These are phyloP conservation scores for Plasmopara muralis DNA, from an alignment of 352 stramenopile genomes.

Conservation along the genomic window DNA sequence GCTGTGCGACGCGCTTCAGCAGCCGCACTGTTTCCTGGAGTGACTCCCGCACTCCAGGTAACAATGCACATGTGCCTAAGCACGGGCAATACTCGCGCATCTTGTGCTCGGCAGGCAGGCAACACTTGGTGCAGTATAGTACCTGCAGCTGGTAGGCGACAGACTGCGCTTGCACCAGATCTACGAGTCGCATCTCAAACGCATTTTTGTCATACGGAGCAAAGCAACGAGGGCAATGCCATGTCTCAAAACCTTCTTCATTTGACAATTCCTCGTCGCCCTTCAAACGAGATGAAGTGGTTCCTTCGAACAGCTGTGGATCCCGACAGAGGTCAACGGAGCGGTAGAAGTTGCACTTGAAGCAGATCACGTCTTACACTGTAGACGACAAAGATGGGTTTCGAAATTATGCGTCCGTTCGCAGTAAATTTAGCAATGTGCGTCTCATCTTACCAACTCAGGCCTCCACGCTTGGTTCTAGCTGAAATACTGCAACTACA, in stretches of 20 bases:
- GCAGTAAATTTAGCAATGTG: constrained; percentile 81
- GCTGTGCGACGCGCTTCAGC: constrained; percentile 49
- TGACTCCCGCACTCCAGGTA: constrained; percentile 25
- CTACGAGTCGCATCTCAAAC: constrained; percentile 89
- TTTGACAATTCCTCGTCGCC: constrained; percentile 22
- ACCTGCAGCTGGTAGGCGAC: constrained; percentile 92
- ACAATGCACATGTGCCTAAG: constrained; percentile 55
- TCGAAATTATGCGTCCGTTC: constrained; percentile 83
- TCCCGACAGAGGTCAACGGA: constrained; percentile 96
- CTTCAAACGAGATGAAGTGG: constrained; percentile 26
- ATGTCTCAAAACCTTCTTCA: constrained; percentile 31
- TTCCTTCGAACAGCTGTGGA: constrained; percentile 82
- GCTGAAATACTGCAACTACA: constrained; percentile 86
- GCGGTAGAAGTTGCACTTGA: constrained; percentile 91
- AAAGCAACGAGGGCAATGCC: constrained; percentile 91
- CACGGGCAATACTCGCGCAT: constrained; percentile 76
- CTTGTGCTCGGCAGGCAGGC: constrained; percentile 63
- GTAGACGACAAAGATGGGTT: constrained; percentile 94
- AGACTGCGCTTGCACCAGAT: constrained; percentile 80
- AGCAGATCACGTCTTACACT: constrained; percentile 96
- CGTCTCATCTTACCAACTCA: constrained; percentile 89
- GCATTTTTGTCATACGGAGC: constrained; percentile 84
- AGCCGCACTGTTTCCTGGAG: constrained; percentile 57
- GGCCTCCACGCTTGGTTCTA: constrained; percentile 89
- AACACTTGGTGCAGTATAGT: constrained; percentile 75